Evolutionary conservation across 2,329 filamentous ascomycete genomes (phyloP), one percentile per base, ranked within the genome.

Genomic region (Trichoderma simmonsii): DNA sequence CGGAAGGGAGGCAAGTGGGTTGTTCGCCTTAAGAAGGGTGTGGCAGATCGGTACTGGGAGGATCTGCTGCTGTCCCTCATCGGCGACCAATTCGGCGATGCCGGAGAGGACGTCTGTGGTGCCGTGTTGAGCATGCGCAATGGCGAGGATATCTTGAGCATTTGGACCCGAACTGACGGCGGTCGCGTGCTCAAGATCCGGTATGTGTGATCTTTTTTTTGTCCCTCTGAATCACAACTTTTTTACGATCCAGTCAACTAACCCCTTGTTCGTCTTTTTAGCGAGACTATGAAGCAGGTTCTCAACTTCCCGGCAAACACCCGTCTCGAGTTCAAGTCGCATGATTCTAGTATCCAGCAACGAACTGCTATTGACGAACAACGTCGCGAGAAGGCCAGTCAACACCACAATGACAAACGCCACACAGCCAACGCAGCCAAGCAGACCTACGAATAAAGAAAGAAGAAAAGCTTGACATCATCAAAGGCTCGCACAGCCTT

Each of bases 1-100:
- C 96, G 94, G 82, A 92, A 91, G 76, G 96, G 96, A 70, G 96
- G 96, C 66, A 99, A 99, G 84, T 99, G 95, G 95, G 95, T 98
- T 75, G 91, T 99, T 80, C 89, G 95, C 75, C 85, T 99, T 80
- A 98, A 97, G 88, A 99, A 99, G 86, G 96, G 96, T 30, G 93
- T 99, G 24, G 93, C 94, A 21, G 96, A 98, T 82, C 90, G 95
- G 70, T 98, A 97, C 82, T 99, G 96, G 94, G 96, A 99, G 85
- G 93, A 98, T 79, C 86, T 98, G 64, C 85, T 98, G 73, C 86
- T 98, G 77, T 94, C 94, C 30, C 92, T 98, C 77, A 90, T 98
- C 72, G 96, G 96, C 57, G 95, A 98, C 78, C 94, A 98, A 80
- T 98, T 99, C 80, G 89, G 90, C 67, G 96, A 98, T 79, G 95